Evolutionary conservation across 225 moss, liverwort and hornwort species (phyloP).

Genomic region (Sphagnum contortum): DNA sequence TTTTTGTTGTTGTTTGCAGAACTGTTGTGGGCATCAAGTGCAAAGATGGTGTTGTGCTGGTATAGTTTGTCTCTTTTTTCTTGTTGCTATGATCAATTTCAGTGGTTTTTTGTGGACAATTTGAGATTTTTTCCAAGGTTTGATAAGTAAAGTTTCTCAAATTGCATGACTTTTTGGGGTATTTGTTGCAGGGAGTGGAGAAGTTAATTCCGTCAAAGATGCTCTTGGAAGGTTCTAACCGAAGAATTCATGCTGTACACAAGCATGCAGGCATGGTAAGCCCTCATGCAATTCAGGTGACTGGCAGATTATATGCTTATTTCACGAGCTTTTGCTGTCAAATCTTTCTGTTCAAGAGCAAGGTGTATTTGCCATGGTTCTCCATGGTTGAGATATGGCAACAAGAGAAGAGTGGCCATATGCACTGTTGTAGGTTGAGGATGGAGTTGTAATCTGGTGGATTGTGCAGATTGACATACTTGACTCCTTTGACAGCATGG

Average conservation of each 20-base stretch:
- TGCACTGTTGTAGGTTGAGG: neutral
- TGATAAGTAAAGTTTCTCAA: no score
- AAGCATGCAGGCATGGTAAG: slow-evolving; percentile 91
- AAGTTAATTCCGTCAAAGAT: slow-evolving; percentile 92
- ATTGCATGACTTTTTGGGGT: neutral
- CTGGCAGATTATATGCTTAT: no score
- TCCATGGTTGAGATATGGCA: no score
- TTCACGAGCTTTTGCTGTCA: no score
- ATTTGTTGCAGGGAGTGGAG: slow-evolving; percentile 66
- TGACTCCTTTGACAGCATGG: no score
- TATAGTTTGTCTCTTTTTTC: slow-evolving; percentile 8
- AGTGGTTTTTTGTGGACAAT: no score
- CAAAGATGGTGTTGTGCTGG: slow-evolving; percentile 96
- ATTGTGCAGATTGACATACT: no score
- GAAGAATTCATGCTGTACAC: slow-evolving; percentile 87
- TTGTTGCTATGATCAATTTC: neutral
- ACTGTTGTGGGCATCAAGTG: slow-evolving; percentile 94
- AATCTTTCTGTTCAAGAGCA: no score
- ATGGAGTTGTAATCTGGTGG: neutral
- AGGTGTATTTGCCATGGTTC: no score
- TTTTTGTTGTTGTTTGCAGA: slow-evolving; percentile 24
- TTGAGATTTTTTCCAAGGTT: no score
- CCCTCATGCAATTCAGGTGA: neutral
- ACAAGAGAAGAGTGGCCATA: neutral
- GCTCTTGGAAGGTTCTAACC: slow-evolving; percentile 90